Base-by-base conservation (phyloP, 2,329 filamentous ascomycete genomes). In the Botryotinia calthae region DNA sequence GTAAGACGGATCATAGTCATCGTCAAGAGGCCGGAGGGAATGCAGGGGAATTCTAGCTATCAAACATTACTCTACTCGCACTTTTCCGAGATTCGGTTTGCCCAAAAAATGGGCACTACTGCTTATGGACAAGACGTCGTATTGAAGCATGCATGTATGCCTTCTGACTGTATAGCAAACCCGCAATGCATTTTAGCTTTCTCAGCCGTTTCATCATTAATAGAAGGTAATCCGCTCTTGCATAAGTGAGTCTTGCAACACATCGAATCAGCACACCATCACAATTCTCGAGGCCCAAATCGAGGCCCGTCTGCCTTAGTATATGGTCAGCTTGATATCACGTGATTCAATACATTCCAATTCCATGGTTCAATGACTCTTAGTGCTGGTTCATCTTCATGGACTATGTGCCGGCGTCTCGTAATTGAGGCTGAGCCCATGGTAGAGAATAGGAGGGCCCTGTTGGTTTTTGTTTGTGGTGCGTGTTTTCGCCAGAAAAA, bases 251-350 rank as follows among this genome's bases (percentile, higher is more conserved):
- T 42, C 18, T 44, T 28, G n/a, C 65, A 58, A 48, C 37, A 42
- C 37, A 68, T 68, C 37, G 51, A 68, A 68, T 56, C 65, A 68
- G n/a, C 65, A 68, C 48, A 56, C 34, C 65, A 31, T 46, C 31
- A 40, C 37, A 68, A 48, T 64, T 34, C 51, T 67, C 62, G 62
- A 59, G 70, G 62, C 70, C 70, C 70, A 67, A 72, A 72, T 42
- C 16, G 63, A 72, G 70, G 70, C 70, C 70, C 63, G 70, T 51
- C 48, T 72, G 70, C 62, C 70, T 72, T 22, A 5, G 48, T 34
- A 18, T 16, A 40, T n/a, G 16, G 70, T 72, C 70, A 68, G 70
- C 51, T 68, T 25, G 5, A 12, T 4, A 20, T 72, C 70, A 72
- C 70, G 70, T 72, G 70, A 72, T 14, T 5, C 4, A 31, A 67